These are phyloP conservation scores for Skeletonema costatum DNA, from an alignment of 108 stramenopile species.

Conservation along the genomic window DNA sequence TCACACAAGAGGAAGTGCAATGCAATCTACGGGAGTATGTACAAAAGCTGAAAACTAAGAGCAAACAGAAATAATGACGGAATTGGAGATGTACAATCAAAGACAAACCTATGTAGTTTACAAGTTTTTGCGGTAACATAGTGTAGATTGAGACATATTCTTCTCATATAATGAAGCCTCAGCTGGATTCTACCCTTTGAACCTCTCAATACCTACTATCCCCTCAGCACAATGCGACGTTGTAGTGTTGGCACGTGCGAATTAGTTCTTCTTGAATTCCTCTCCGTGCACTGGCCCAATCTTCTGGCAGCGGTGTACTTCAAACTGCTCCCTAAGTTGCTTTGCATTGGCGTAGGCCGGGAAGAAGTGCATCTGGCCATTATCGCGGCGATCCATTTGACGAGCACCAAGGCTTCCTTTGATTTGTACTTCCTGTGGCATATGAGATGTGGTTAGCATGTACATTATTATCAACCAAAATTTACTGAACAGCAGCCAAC, in stretches of 20 bases:
- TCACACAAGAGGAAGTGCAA: conserved; percentile 68
- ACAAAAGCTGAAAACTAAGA: conserved; percentile 51
- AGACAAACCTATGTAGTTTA: neutral
- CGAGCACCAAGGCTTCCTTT: conserved; percentile 46
- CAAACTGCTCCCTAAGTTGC: conserved; percentile 52
- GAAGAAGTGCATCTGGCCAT: conserved; percentile 52
- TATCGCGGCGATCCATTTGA: conserved; percentile 45
- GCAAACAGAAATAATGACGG: conserved; percentile 19
- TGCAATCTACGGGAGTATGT: conserved; percentile 58
- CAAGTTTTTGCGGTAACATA: neutral
- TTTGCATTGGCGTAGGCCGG: conserved; percentile 45
- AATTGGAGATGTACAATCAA: neutral
- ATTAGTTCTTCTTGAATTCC: conserved; percentile 33
- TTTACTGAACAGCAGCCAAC: neutral
- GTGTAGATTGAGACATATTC: neutral
- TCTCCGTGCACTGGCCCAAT: conserved; percentile 46
- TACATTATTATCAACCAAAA: neutral
- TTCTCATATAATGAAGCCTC: neutral
- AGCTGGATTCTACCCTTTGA: neutral
- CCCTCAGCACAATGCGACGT: neutral
- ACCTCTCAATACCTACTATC: neutral
- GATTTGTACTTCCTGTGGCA: conserved; percentile 40
- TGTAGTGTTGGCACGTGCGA: neutral
- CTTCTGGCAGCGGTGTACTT: conserved; percentile 37
- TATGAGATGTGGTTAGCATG: neutral